Percentiles rank a stretch among this genome's conserved stretches.
phyloP scores from a whole-genome alignment of 192 early-diverging fungal species.

The Backusella luteola region DNA sequence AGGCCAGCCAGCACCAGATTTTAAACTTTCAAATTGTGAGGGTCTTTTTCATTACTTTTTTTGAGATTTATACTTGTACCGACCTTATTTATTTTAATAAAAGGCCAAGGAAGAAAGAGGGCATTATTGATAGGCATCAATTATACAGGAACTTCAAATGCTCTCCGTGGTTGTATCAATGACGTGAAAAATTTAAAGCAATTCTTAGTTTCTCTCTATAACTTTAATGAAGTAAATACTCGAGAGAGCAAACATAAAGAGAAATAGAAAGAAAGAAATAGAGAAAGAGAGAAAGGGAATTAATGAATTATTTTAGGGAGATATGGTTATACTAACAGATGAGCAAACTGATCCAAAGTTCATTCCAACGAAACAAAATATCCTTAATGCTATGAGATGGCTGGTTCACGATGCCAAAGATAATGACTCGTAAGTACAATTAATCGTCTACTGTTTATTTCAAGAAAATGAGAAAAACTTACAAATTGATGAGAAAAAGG shows the following conservation, averaged over 20 bases:
- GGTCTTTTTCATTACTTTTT: background rate
- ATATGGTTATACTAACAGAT: slow-evolving; percentile 78
- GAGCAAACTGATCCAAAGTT: slow-evolving; percentile 61
- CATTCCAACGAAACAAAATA: slow-evolving; percentile 72
- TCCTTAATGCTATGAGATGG: slow-evolving; percentile 75
- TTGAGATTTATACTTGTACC: background rate
- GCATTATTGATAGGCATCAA: slow-evolving; percentile 94
- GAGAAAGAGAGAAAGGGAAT: background rate
- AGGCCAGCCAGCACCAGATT: slow-evolving; percentile 30
- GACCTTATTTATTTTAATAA: background rate
- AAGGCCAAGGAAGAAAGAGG: slow-evolving; percentile 63
- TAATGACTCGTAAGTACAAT: slow-evolving; percentile 62
- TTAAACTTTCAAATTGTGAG: slow-evolving; percentile 52
- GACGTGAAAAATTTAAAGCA: slow-evolving; percentile 75
- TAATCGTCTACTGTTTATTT: background rate
- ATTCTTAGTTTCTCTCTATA: slow-evolving; percentile 65
- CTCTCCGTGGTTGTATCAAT: slow-evolving; percentile 79
- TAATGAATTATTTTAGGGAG: slow-evolving; percentile 27
- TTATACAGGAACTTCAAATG: slow-evolving; percentile 64
- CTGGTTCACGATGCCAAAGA: slow-evolving; percentile 69
- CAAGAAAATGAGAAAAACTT: too few species aligned
- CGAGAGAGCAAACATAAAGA: background rate
- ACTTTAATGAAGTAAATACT: slow-evolving; percentile 47
- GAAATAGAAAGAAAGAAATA: background rate
- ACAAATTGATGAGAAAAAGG: too few species aligned